Conservation (phyloP, 768 basidiomycete species). For the Austroboletus festivus region DNA sequence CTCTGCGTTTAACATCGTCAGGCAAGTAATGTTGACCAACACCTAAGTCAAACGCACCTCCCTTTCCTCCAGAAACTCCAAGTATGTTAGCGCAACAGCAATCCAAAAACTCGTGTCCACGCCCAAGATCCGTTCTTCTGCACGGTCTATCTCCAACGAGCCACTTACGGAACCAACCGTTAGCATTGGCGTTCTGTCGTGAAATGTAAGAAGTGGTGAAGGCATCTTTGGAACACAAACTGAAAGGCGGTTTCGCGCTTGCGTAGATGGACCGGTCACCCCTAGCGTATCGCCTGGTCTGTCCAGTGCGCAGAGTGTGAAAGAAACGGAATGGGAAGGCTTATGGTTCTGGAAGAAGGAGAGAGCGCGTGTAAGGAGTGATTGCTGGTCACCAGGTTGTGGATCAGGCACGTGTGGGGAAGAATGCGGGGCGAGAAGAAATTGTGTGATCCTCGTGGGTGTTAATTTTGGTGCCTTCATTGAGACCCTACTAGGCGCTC, state of each 20-base stretch:
- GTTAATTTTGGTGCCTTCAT: conserved; percentile 8
- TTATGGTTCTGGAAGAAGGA: conserved; percentile 45
- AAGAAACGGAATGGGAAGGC: conserved; percentile 61
- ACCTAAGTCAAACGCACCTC: conserved; percentile 50
- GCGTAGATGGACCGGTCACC: conserved; percentile 18
- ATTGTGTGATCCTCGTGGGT: conserved; percentile 40
- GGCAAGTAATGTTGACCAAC: not conserved
- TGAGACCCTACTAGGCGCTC: conserved; percentile 2
- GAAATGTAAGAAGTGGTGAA: conserved; percentile 59
- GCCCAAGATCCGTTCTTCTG: conserved; percentile 55
- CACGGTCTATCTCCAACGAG: conserved; percentile 57
- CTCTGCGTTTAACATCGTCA: conserved; percentile 41
- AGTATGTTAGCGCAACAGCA: conserved; percentile 67
- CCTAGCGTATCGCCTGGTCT: conserved; percentile 16
- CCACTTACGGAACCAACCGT: conserved; percentile 59
- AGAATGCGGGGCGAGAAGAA: conserved; percentile 49
- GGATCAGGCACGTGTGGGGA: conserved; percentile 33
- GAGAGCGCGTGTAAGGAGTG: conserved; percentile 51
- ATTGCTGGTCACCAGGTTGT: conserved; percentile 30
- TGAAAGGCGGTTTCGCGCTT: conserved; percentile 19
- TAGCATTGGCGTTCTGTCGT: conserved; percentile 68
- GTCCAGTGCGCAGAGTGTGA: conserved; percentile 42
- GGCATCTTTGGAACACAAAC: conserved; percentile 30
- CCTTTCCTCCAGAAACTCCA: conserved; percentile 74
- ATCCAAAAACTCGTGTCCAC: conserved; percentile 80